Evolutionary conservation across 148 eudicot species (phyloP).

Genomic region (Rhododendron ovatum): DNA sequence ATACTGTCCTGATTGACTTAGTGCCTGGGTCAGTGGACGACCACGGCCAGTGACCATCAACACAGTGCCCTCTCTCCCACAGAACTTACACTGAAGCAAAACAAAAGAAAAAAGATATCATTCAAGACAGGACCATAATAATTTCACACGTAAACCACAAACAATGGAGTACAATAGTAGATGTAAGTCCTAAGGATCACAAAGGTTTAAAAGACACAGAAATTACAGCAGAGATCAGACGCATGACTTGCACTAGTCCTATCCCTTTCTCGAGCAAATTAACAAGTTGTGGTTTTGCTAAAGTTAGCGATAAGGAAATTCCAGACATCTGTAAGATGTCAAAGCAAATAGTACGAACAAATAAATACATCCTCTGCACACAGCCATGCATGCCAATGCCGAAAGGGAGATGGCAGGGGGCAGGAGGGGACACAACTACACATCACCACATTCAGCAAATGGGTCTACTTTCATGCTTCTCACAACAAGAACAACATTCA

Average conservation of each 20-base stretch:
- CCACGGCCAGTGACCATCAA: constrained; percentile 61
- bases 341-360: background rate
- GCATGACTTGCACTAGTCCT: background rate
- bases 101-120: constrained; percentile 7
- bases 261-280: background rate
- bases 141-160: background rate
- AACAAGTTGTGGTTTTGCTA: background rate
- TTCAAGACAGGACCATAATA: background rate
- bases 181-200: background rate
- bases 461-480: background rate
- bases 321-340: background rate
- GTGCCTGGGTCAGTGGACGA: constrained; percentile 47
- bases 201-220: background rate
- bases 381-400: background rate
- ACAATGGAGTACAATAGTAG: background rate
- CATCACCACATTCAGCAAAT: background rate
- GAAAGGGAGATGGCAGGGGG: background rate
- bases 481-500: background rate
- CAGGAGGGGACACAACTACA: background rate
- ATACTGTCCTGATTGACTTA: constrained; percentile 42
- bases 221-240: background rate
- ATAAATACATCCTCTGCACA: background rate
- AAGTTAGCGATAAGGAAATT: background rate
- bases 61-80: constrained; percentile 66
- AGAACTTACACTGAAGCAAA: constrained; percentile 84